A percentile compares a stretch with the other conserved stretches of the same genome.
phyloP scores from a whole-genome alignment of 768 basidiomycete species.

The Hirschioporus abietinus region DNA sequence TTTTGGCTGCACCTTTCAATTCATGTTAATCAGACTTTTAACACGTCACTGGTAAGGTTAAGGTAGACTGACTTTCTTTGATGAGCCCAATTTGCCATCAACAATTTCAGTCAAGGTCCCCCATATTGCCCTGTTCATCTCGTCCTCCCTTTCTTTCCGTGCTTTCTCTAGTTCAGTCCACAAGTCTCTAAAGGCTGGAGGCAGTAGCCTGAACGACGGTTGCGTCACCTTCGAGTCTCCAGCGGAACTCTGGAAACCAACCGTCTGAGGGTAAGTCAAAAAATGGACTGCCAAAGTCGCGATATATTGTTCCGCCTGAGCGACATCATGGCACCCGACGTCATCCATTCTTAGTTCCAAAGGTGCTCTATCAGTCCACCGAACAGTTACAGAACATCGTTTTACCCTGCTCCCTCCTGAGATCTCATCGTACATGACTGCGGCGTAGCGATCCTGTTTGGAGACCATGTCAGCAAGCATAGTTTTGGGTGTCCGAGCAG shows the following conservation, averaged over 20 bases:
- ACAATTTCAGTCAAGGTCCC: constrained; percentile 56
- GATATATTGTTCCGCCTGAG: constrained; percentile 87
- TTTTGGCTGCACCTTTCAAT: neutral
- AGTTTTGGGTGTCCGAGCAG: constrained; percentile 74
- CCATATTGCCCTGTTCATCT: constrained; percentile 67
- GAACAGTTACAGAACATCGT: constrained; percentile 64
- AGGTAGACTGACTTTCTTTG: constrained; percentile 11
- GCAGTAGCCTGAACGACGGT: constrained; percentile 68
- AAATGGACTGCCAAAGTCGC: constrained; percentile 81
- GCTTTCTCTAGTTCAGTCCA: constrained; percentile 84
- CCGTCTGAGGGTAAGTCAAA: constrained; percentile 56
- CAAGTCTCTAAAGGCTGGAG: constrained; percentile 76
- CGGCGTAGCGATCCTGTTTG: constrained; percentile 71
- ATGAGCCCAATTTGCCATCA: constrained; percentile 47
- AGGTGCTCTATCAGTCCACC: constrained; percentile 60
- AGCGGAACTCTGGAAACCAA: constrained; percentile 57
- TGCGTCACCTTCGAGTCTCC: constrained; percentile 39
- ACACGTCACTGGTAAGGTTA: neutral
- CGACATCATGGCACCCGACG: constrained; percentile 69
- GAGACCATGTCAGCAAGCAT: constrained; percentile 63
- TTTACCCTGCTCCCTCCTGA: constrained; percentile 72
- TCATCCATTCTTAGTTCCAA: constrained; percentile 80
- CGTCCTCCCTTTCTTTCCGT: constrained; percentile 57
- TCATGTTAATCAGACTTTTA: neutral
- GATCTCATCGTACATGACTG: constrained; percentile 57